These are phyloP conservation scores for Trichoderma endophyticum DNA, from an alignment of 2,329 filamentous ascomycete species.

Conservation along the genomic window DNA sequence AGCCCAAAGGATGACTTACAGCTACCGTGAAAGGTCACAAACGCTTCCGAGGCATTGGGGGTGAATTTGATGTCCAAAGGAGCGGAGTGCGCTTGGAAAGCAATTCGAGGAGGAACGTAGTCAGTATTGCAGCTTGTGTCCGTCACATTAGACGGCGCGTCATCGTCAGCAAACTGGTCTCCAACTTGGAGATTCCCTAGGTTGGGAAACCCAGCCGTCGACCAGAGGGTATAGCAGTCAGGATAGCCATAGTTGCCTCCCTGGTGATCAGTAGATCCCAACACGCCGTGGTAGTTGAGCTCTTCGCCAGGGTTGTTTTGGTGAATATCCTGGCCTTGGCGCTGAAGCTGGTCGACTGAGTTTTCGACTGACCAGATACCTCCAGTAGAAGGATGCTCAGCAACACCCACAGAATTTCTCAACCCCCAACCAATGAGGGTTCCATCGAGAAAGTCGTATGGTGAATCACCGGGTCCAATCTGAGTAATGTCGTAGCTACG, in stretches of 20 bases:
- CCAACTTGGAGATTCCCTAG: constrained; percentile 42
- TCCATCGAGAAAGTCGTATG: constrained; percentile 49
- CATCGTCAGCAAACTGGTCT: constrained; percentile 45
- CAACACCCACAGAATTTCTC: constrained; percentile 68
- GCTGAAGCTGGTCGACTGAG: constrained; percentile 60
- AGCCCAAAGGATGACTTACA: constrained; percentile 46
- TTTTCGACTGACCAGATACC: constrained; percentile 65
- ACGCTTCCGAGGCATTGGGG: constrained; percentile 55
- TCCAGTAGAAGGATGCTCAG: constrained; percentile 55
- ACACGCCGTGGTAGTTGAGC: constrained; percentile 66
- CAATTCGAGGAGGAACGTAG: constrained; percentile 52
- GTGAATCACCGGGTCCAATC: constrained; percentile 25
- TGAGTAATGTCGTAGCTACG: constrained; percentile 51
- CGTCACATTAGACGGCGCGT: constrained; percentile 35
- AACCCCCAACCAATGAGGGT: constrained; percentile 63
- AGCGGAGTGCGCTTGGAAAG: constrained; percentile 63
- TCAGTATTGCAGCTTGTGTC: constrained; percentile 44
- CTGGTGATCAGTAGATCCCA: constrained; percentile 35
- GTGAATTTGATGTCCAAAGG: constrained; percentile 71
- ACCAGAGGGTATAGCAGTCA: constrained; percentile 65
- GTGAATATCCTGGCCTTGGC: constrained; percentile 59
- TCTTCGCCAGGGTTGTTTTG: constrained; percentile 70
- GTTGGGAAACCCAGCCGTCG: constrained; percentile 43
- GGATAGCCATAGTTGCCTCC: constrained; percentile 68
- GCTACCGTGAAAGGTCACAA: constrained; percentile 68